Evolutionary conservation across 805 yeast genomes (phyloP), one percentile per base, ranked within the genome.

Genomic region (Danielozyma ontarioensis): DNA sequence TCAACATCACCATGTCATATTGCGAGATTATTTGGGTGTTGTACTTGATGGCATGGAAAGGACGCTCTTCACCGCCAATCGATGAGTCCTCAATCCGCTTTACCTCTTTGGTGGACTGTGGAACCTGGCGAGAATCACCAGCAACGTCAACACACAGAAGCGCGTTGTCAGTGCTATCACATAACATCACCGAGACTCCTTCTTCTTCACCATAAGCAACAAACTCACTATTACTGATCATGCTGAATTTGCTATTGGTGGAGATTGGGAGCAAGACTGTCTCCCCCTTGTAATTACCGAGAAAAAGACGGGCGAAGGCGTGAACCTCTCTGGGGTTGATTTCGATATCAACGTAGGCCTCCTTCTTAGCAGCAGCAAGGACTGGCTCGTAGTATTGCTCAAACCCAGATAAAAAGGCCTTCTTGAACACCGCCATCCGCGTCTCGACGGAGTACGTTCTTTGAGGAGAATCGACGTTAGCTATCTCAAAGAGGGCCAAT

Each of bases 371-470:
- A n/a, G n/a, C n/a, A n/a, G n/a, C n/a, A n/a, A n/a, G n/a, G n/a
- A n/a, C n/a, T n/a, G n/a, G n/a, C n/a, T n/a, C n/a, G n/a, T n/a
- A n/a, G n/a, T n/a, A n/a, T n/a, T n/a, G n/a, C n/a, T 80, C 86
- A 48, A 79, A 74, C 0, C 86, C 87, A 2, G 84, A 52, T n/a
- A 72, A 50, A 14, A 71, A 59, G 24, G 46, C 33, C 25, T 51
- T 50, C 33, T 74, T 64, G 44, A 86, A 75, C 0, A 74, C 53
- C 1, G 51, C 35, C 83, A 89, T 79, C 50, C 96, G 66, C 23
- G 68, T 58, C 0, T 49, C 47, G 17, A 84, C 57, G 0, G 76
- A 53, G 32, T 64, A 62, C 0, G 93, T 83, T 44, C 73, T 75
- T 7, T 47, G 32, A 0, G 77, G 63, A 0, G 65, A 52, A 0